Evolutionary conservation across 2,329 filamentous ascomycete genomes (phyloP).

Genomic region (Trichophyton rubrum): DNA sequence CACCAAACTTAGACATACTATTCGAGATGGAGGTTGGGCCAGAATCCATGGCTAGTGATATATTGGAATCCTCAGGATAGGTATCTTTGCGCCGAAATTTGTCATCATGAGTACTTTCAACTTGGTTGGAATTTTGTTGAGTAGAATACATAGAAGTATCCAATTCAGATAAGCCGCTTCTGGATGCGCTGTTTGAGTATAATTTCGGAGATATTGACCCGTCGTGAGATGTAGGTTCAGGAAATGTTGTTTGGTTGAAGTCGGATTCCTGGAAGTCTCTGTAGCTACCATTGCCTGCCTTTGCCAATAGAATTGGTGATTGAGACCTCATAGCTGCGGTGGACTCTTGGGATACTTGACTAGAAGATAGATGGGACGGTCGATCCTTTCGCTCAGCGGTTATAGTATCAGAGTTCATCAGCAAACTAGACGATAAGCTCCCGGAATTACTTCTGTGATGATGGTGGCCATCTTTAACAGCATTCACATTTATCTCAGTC

Average conservation of each 20-base stretch:
- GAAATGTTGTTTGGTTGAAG: not conserved
- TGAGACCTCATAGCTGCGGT: slow-evolving; percentile 19
- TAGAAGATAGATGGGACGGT: slow-evolving; percentile 19
- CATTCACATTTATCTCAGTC: slow-evolving; percentile 35
- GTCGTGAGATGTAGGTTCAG: slow-evolving; percentile 2
- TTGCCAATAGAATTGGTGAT: slow-evolving; percentile 25
- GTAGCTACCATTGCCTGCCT: not conserved
- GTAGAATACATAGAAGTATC: slow-evolving; percentile 17
- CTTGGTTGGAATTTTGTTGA: slow-evolving; percentile 17
- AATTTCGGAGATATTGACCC: not conserved
- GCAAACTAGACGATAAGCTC: slow-evolving; percentile 21
- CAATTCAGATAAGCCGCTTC: slow-evolving; percentile 20
- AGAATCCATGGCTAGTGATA: slow-evolving; percentile 21
- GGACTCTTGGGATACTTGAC: slow-evolving; percentile 22
- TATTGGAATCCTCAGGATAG: slow-evolving; percentile 21
- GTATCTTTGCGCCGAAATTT: slow-evolving; percentile 23
- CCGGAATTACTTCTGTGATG: slow-evolving; percentile 23
- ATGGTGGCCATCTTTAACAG: slow-evolving; percentile 20
- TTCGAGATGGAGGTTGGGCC: slow-evolving; percentile 19
- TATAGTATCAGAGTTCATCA: slow-evolving; percentile 21
- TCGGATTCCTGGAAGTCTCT: slow-evolving; percentile 1
- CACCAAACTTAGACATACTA: slow-evolving; percentile 21
- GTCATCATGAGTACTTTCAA: slow-evolving; percentile 18
- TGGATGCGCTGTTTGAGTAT: slow-evolving; percentile 13
- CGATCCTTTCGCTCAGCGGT: slow-evolving; percentile 22